These are phyloP conservation scores for Coemansia sp. DNA, from an alignment of 192 early-diverging fungal species.

Conservation along the genomic window DNA sequence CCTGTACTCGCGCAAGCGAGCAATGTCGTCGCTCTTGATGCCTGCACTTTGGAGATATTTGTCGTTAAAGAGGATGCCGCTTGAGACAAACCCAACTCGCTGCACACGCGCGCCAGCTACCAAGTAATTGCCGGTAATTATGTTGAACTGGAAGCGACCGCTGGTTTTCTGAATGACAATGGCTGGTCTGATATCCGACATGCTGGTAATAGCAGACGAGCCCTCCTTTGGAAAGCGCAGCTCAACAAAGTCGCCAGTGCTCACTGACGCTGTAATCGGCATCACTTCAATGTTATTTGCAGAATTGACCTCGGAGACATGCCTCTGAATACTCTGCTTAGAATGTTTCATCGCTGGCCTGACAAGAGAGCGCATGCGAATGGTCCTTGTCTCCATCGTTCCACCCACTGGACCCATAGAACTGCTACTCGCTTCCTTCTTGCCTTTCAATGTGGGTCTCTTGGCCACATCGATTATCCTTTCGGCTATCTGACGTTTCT, in stretches of 20 bases:
- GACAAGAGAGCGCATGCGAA: neutral
- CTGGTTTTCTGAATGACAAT: slow-evolving; percentile 38
- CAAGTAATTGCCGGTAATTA: neutral
- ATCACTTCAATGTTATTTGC: slow-evolving; percentile 13
- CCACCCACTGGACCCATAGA: neutral
- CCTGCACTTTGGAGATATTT: slow-evolving; percentile 26
- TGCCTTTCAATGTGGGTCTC: neutral
- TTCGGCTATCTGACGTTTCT: neutral
- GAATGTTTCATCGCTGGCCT: neutral
- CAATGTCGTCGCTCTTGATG: slow-evolving; percentile 7
- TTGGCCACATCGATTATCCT: neutral
- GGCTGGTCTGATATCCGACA: neutral
- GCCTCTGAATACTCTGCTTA: slow-evolving; percentile 9
- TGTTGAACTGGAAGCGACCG: slow-evolving; percentile 45
- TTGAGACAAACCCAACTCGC: slow-evolving; percentile 41
- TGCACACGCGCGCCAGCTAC: slow-evolving; percentile 28
- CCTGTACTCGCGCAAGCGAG: slow-evolving; percentile 20
- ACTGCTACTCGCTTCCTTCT: neutral
- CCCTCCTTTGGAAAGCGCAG: slow-evolving; percentile 7
- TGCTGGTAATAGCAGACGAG: neutral
- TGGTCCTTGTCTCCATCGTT: neutral
- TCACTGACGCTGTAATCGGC: slow-evolving; percentile 31
- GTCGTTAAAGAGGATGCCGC: slow-evolving; percentile 38
- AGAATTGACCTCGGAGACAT: slow-evolving; percentile 10
- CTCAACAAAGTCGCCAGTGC: slow-evolving; percentile 47